Base-by-base conservation (phyloP, 1,139 yeast genomes). In the Debaryomyces robertsiae region DNA sequence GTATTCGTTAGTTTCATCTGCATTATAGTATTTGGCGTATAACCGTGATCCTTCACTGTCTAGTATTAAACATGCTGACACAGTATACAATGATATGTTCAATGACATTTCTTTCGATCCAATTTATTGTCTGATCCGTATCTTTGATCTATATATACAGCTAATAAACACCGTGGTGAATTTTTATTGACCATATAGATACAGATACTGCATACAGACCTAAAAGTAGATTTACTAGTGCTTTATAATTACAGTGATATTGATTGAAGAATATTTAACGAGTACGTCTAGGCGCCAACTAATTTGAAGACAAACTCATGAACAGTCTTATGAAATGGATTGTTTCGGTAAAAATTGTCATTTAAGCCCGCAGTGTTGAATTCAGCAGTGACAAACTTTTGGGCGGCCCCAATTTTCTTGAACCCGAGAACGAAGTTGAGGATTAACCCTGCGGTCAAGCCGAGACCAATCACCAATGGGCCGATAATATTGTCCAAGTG, bases 401-500 rank as follows among this genome's bases (percentile, higher is more conserved):
- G 30, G 9, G 33, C 13, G 5, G 45, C 45, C 6, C 14, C 14
- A 22, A 44, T 27, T 17, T 36, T 73, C 51, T 68, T 77, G 66
- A 85, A 77, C 2, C 91, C 89, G 46, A 79, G 77, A 19, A 78
- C 66, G 55, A 90, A 93, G 63, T 93, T 93, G 50, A 89, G 60
- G 15, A 77, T 57, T 53, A 93, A 71, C 1, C 93, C 85, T 36
- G 77, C 52, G 10, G 84, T 63, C 45, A 93, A 76, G 7, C 90
- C 93, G 27, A 71, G 50, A 1, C 95, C 89, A 40, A 93, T 75
- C 19, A 91, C 67, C 44, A 93, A 60, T 0, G 98, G 98, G 4
- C 98, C 98, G 45, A 86, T 55, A 39, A 94, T 83, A 43, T 88
- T 89, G 64, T 93, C 98, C 55, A 93, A 73, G 63, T 91, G 97